Evolutionary conservation across 2,329 filamentous ascomycete genomes (phyloP), one percentile per base, ranked within the genome.

Genomic region (Zarea fungicola): DNA sequence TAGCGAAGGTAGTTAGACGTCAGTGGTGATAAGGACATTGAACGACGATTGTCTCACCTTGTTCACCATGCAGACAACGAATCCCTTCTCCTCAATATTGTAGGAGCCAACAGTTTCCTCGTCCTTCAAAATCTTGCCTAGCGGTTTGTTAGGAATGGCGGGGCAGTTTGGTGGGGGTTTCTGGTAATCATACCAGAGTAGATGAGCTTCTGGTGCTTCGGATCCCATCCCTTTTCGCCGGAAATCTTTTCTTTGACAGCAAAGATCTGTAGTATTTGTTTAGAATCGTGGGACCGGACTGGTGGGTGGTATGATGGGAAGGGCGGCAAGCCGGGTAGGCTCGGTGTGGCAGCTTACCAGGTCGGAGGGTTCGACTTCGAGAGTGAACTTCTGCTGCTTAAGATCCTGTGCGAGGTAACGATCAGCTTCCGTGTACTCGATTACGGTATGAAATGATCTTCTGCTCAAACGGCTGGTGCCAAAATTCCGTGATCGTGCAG

Each of bases 71-170:
- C 93, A 99, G 53, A 99, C 93, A 62, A 99, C 90, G 68, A 97
- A 99, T 31, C 93, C 93, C 78, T 97, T 99, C 80, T 97, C 93
- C 72, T 99, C 92, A 55, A 99, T 97, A 72, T 89, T 96, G 76
- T 97, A 97, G 34, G 88, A 91, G 69, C 90, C 89, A 60, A 99
- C 87, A 3, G 91, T 96, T 65, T 96, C 93, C 54, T 90, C 89
- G 85, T 99, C 92, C 72, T 96, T 92, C 57, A 99, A 76, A 60
- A 99, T 97, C 77, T 99, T 99, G 74, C 93, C 91, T 96, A 60
- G 56, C 63, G 54, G 44, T 19, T 44, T 35, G 49, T 51, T 34
- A 49, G 44, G 49, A 32, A 45, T 16, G 42, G 19, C 42, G 34
- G 34, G 36, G 42, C 49, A 36, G 7, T 26, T 10, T 35, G 36